Base-by-base conservation (phyloP, 352 stramenopile species). In the Blastocystis sp. region DNA sequence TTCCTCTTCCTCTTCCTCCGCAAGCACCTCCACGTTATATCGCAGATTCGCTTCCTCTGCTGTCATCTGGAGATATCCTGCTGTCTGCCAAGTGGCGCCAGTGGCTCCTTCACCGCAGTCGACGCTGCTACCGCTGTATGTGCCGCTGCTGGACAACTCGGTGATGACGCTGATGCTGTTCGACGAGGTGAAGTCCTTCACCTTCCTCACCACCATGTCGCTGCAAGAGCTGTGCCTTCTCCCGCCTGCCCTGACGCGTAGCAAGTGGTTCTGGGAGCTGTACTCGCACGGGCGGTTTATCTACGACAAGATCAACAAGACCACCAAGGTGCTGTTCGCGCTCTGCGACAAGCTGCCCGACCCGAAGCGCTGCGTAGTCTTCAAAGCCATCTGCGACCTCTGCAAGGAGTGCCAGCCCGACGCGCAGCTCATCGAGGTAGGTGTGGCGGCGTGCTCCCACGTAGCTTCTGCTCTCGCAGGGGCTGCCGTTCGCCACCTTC, bases 201-300 rank as follows among this genome's bases (percentile, higher is more conserved):
- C 71, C 6, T 81, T 81, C 48, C 38, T 81, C 52, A 17, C 71
- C 9, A 38, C 24, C 9, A 63, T 81, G n/a, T 81, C 71, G 0
- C 17, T 81, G 7, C 45, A 63, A 21, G 71, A 81, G 66, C 24
- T 81, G 71, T 71, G 48, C 24, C 17, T 42, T n/a, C 28, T 48
- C 28, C 7, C 24, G 7, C 14, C 14, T 4, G 43, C 4, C 17
- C 24, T 71, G 61, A 66, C 28, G 4, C 43, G 19, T 71, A 71
- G 64, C 6, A 81, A 81, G 54, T 65, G 42, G 71, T 81, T 81
- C 43, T 81, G 71, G 71, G 71, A 81, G 54, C 48, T 81, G 17
- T 81, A 81, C 28, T 81, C 71, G 3, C 71, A 81, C 43, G 71
- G 71, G 28, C 71, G 66, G 60, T 81, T 81, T 9, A 81, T 81